Evolutionary conservation across 495 filamentous ascomycete genomes (phyloP).

Genomic region (Neurospora hispaniola): DNA sequence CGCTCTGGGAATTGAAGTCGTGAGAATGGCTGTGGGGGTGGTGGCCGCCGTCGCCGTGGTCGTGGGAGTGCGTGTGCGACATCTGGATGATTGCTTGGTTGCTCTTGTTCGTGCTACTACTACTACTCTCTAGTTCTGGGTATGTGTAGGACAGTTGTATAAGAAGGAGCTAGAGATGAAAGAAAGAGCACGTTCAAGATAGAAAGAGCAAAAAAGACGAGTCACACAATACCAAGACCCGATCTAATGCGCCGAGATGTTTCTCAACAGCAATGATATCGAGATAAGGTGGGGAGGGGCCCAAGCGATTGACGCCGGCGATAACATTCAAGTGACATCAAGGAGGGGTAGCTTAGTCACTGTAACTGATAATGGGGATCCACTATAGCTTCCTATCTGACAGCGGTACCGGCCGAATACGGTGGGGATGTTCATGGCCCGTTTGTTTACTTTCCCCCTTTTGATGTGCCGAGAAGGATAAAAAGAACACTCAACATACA

Average conservation of each 20-base stretch:
- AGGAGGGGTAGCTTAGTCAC: background rate
- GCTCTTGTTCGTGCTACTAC: background rate
- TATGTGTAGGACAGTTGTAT: background rate
- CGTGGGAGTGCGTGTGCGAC: constrained; percentile 20
- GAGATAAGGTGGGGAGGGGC: background rate
- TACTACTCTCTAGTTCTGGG: background rate
- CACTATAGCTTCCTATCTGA: background rate
- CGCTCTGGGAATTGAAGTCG: constrained; percentile 48
- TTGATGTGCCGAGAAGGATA: too few relatives aligned
- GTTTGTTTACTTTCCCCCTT: background rate
- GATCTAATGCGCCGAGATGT: background rate
- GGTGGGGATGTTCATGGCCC: background rate
- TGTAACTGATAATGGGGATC: background rate
- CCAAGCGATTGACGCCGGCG: background rate
- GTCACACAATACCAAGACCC: background rate
- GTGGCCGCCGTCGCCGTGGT: constrained; percentile 15
- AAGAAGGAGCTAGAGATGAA: background rate
- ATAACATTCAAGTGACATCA: background rate
- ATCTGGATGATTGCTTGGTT: background rate
- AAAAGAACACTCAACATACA: background rate
- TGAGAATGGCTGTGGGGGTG: constrained; percentile 47
- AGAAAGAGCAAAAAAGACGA: background rate
- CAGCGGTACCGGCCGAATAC: background rate
- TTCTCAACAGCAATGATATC: background rate
- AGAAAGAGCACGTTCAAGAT: background rate